Percentiles rank a stretch among this genome's conserved stretches.
These are phyloP conservation scores for Auricularia auricula-judae DNA, from an alignment of 768 basidiomycete species.

Conservation along the genomic window DNA sequence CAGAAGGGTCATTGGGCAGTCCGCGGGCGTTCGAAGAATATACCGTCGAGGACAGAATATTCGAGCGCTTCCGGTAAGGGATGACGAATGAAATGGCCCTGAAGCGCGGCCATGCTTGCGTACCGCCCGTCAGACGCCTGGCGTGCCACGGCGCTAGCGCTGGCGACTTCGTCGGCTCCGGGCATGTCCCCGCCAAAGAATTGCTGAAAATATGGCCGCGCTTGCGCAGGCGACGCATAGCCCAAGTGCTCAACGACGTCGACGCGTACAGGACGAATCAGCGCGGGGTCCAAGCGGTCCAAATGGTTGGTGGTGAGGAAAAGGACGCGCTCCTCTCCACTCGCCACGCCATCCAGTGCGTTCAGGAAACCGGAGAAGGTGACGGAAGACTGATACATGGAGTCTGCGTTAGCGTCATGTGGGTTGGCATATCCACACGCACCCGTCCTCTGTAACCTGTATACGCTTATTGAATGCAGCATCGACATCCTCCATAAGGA, in stretches of 20 bases:
- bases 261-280: constrained; percentile 92
- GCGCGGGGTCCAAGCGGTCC: constrained; percentile 79
- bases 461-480: constrained; percentile 92
- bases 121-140: constrained; percentile 42
- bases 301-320: constrained; percentile 99
- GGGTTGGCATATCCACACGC: neutral
- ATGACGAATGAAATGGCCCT: constrained; percentile 82
- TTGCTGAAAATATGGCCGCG: constrained; percentile 59
- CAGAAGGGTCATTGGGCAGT: neutral
- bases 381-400: constrained; percentile 54
- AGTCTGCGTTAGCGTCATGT: neutral
- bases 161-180: constrained; percentile 43
- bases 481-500: constrained; percentile 94
- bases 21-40: neutral
- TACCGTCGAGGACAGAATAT: too few species aligned
- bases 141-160: constrained; percentile 32
- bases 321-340: constrained; percentile 93
- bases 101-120: constrained; percentile 92
- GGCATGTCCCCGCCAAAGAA: constrained; percentile 54
- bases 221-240: constrained; percentile 78
- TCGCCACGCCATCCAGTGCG: constrained; percentile 94
- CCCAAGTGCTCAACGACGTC: constrained; percentile 77
- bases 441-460: constrained; percentile 62
- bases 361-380: constrained; percentile 97
- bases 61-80: neutral